Conservation (phyloP, 2,329 filamentous ascomycete genomes). For the Aspergillus calidoustus region DNA sequence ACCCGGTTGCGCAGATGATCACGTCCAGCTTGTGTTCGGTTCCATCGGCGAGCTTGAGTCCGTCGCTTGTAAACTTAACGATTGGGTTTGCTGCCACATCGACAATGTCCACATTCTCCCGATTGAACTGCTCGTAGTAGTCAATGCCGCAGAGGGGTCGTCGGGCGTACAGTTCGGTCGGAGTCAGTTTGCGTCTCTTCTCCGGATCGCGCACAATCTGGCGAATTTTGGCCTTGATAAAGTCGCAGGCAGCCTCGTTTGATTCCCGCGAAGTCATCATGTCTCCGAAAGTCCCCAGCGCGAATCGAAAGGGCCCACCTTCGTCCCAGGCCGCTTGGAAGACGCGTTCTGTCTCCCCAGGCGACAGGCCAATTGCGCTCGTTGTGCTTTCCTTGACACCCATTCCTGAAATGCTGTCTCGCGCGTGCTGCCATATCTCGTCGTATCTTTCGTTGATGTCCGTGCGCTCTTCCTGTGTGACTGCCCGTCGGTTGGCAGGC, state of each 20-base stretch:
- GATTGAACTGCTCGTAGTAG: slow-evolving; percentile 40
- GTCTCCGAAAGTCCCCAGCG: slow-evolving; percentile 38
- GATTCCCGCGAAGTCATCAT: slow-evolving; percentile 40
- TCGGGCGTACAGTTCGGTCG: slow-evolving; percentile 24
- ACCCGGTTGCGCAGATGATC: slow-evolving; percentile 33
- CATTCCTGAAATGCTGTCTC: slow-evolving; percentile 15
- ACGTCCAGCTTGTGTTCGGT: slow-evolving; percentile 33
- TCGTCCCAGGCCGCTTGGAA: slow-evolving; percentile 7
- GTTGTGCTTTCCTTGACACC: slow-evolving; percentile 15
- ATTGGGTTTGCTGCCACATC: slow-evolving; percentile 32
- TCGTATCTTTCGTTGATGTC: slow-evolving; percentile 19
- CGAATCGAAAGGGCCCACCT: slow-evolving; percentile 16
- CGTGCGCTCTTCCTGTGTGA: slow-evolving; percentile 32
- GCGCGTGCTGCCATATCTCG: slow-evolving; percentile 6
- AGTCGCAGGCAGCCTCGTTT: slow-evolving; percentile 45
- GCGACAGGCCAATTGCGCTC: neutral
- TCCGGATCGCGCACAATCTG: slow-evolving; percentile 37
- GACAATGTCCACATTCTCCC: slow-evolving; percentile 52
- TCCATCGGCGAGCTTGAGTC: slow-evolving; percentile 44
- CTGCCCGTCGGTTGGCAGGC: slow-evolving; percentile 34
- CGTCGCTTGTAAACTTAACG: slow-evolving; percentile 35
- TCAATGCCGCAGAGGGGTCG: slow-evolving; percentile 25
- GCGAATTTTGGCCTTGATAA: slow-evolving; percentile 41
- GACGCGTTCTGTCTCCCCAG: neutral
- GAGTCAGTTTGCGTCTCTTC: slow-evolving; percentile 33